A percentile compares a stretch with the other conserved stretches of the same genome.
Evolutionary conservation across 2,329 filamentous ascomycete genomes (phyloP).

Genomic region (Exophiala spinifera): DNA sequence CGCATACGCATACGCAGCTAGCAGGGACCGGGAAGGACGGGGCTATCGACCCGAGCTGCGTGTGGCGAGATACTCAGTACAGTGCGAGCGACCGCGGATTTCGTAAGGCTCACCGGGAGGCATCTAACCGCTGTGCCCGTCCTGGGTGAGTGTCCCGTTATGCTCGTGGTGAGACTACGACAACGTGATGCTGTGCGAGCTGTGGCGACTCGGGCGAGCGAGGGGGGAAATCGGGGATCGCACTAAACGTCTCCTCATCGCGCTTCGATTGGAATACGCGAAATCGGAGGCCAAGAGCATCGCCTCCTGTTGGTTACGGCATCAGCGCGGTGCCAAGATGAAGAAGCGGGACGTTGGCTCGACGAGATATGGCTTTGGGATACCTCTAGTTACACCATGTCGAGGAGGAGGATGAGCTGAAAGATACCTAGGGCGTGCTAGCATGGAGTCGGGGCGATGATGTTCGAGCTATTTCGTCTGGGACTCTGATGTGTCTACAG

Average conservation of each 20-base stretch:
- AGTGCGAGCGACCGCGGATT: too few relatives aligned
- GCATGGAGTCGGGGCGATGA: too few relatives aligned
- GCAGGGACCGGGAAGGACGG: not conserved
- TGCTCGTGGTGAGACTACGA: not conserved
- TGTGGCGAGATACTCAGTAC: too few relatives aligned
- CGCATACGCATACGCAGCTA: not conserved
- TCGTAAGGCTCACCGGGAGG: not conserved
- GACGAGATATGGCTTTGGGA: not conserved
- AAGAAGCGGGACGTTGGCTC: not conserved
- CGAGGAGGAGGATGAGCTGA: not conserved
- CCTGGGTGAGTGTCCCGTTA: not conserved
- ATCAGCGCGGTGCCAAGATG: not conserved
- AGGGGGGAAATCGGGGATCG: too few relatives aligned
- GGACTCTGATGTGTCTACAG: too few relatives aligned
- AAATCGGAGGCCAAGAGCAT: slow-evolving; percentile 1
- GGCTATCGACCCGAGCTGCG: not conserved
- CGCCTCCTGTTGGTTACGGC: not conserved
- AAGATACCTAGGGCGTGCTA: too few relatives aligned
- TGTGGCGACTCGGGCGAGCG: not conserved
- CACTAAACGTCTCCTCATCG: too few relatives aligned
- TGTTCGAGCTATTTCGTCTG: too few relatives aligned
- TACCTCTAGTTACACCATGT: not conserved
- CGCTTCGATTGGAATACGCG: not conserved
- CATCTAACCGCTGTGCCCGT: not conserved
- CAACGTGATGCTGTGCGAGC: not conserved